Evolutionary conservation across 2,329 filamentous ascomycete species (phyloP).

Genomic region (Passalora sequoiae): DNA sequence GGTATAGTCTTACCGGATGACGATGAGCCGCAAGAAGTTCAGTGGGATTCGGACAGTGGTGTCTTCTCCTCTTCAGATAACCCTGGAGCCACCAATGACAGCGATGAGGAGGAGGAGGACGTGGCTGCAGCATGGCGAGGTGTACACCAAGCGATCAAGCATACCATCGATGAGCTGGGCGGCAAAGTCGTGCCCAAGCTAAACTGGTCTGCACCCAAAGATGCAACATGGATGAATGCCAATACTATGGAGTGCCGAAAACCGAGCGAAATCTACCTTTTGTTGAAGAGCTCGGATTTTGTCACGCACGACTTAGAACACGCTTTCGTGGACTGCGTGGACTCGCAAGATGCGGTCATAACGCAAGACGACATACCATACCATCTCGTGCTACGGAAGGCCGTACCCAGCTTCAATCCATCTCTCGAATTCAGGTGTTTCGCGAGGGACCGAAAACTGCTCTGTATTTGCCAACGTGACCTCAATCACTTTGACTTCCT

Average conservation of each 20-base stretch:
- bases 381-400: conserved; percentile 79
- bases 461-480: conserved; percentile 84
- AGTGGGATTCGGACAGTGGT: conserved; percentile 50
- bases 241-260: conserved; percentile 89
- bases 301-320: conserved; percentile 91
- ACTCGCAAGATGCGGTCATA: conserved; percentile 30
- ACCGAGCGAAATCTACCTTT: conserved; percentile 85
- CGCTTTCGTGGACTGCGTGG: conserved; percentile 71
- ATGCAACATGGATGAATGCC: conserved; percentile 83
- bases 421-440: conserved; percentile 95
- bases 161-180: conserved; percentile 72
- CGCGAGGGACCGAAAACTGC: conserved; percentile 72
- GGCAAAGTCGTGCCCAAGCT: conserved; percentile 87
- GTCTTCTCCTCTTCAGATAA: conserved; percentile 43
- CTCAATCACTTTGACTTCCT: conserved; percentile 87
- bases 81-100: not conserved
- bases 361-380: conserved; percentile 55
- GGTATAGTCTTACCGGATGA: conserved; percentile 83
- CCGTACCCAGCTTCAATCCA: conserved; percentile 73
- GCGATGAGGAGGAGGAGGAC: conserved; percentile 56
- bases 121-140: conserved; percentile 58
- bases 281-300: conserved; percentile 92
- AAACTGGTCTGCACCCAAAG: conserved; percentile 96
- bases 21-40: conserved; percentile 34
- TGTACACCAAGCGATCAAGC: conserved; percentile 70